Conservation (phyloP, 805 yeast species). For the Saturnispora galanensis region DNA sequence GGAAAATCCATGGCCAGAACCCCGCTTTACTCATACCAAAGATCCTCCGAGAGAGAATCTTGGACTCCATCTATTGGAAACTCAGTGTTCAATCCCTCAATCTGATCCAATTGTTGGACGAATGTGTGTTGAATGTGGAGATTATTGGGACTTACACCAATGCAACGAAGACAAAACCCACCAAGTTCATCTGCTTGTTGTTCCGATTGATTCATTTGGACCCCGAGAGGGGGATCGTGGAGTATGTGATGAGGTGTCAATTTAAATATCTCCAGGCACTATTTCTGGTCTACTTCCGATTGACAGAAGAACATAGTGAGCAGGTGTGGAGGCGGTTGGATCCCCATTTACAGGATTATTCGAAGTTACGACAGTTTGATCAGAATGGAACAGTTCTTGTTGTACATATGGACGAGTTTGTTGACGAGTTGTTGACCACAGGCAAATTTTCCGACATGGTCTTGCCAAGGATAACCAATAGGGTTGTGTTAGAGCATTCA, state of each 20-base stretch:
- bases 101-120: conserved; percentile 35
- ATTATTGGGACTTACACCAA: conserved; percentile 39
- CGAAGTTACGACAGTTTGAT: conserved; percentile 51
- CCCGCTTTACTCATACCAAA: conserved; percentile 47
- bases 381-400: conserved; percentile 29
- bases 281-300: conserved; percentile 53
- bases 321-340: conserved; percentile 32
- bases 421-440: conserved; percentile 47
- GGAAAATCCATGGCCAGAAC: conserved; percentile 33
- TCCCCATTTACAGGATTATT: conserved; percentile 49
- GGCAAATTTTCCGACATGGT: conserved; percentile 65
- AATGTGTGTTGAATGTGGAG: conserved; percentile 27
- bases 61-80: conserved; percentile 51
- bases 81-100: conserved; percentile 42
- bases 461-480: conserved; percentile 48
- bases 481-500: conserved; percentile 33
- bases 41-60: conserved; percentile 46
- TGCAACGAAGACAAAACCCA: conserved; percentile 42
- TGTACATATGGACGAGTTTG: conserved; percentile 62
- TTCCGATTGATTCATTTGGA: conserved; percentile 69
- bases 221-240: conserved; percentile 51
- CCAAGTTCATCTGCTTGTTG: conserved; percentile 66
- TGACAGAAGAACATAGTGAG: conserved; percentile 26
- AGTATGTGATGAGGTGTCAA: conserved; percentile 40
- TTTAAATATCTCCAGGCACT: conserved; percentile 74